phyloP scores from a whole-genome alignment of 441 rosid species.

The Pelargonium exstipulatum region DNA sequence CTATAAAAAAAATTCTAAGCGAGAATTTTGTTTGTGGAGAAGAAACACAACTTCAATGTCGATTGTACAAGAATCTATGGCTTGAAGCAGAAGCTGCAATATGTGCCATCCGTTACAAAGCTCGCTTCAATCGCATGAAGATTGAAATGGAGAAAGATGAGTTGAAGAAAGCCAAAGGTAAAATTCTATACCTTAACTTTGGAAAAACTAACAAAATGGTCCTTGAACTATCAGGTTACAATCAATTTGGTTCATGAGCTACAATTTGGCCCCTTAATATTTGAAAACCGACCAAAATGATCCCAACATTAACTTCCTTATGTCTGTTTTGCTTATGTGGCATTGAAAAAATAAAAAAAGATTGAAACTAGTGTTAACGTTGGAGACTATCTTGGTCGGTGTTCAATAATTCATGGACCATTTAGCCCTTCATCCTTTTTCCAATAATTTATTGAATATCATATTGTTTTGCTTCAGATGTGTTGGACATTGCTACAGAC shows the following conservation, averaged over 20 bases:
- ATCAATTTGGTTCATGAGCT: no score
- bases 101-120: conserved; percentile 59
- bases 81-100: conserved; percentile 91
- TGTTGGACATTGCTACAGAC: conserved; percentile 23
- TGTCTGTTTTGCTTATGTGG: no score
- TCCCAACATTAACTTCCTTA: no score
- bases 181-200: conserved; percentile 13
- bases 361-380: no score
- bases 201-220: no score
- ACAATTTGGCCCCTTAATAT: no score
- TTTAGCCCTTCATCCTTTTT: conserved; percentile 6
- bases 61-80: conserved; percentile 86
- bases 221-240: no score
- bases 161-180: conserved; percentile 38
- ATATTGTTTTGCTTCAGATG: conserved; percentile 29
- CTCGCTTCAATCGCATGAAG: conserved; percentile 61
- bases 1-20: conserved; percentile 57
- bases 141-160: conserved; percentile 43
- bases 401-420: no score
- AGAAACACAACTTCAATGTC: conserved; percentile 47
- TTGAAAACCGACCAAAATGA: no score
- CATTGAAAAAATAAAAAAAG: no score
- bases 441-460: conserved; percentile 4
- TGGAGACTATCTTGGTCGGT: no score
- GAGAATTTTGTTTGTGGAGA: conserved; percentile 53